phyloP scores from a whole-genome alignment of 208 protist genomes.

The Trypanosomatidae sp. region DNA sequence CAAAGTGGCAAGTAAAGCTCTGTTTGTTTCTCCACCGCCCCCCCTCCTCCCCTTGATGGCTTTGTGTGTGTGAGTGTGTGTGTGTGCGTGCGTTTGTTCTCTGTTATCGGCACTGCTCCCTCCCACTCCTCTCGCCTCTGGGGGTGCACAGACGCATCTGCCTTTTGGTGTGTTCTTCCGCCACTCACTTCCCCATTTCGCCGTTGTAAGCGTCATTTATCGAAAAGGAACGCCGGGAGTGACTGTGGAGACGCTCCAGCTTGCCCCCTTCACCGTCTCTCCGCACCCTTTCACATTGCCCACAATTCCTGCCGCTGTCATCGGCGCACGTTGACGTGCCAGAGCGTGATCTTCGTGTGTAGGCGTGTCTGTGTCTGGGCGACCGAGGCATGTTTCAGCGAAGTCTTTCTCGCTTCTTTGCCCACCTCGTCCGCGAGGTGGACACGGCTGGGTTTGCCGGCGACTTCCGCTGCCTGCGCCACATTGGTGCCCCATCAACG shows the following conservation, averaged over 20 bases:
- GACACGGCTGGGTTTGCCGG: slow-evolving; percentile 74
- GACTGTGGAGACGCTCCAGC: not conserved
- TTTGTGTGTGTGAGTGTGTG: slow-evolving; percentile 1
- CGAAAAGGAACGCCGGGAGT: not conserved
- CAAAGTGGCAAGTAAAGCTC: too few relatives aligned
- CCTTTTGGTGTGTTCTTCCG: not conserved
- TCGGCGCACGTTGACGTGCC: not conserved
- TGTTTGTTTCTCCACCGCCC: not conserved
- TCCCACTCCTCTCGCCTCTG: not conserved
- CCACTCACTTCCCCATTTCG: not conserved
- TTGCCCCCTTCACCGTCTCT: not conserved
- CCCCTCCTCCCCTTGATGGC: not conserved
- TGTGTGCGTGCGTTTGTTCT: not conserved
- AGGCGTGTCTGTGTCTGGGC: slow-evolving; percentile 2
- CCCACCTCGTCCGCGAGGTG: slow-evolving; percentile 70
- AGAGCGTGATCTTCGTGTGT: not conserved
- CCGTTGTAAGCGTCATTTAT: not conserved
- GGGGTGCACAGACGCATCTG: not conserved
- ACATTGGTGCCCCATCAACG: slow-evolving; percentile 39
- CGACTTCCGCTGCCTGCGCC: slow-evolving; percentile 51
- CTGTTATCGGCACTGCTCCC: not conserved
- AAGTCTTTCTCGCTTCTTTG: slow-evolving; percentile 13
- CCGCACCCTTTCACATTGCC: not conserved
- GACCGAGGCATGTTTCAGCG: slow-evolving; percentile 19
- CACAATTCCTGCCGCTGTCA: not conserved